Evolutionary conservation across 345 rosid genomes (phyloP).

Genomic region (Citrus maxima): DNA sequence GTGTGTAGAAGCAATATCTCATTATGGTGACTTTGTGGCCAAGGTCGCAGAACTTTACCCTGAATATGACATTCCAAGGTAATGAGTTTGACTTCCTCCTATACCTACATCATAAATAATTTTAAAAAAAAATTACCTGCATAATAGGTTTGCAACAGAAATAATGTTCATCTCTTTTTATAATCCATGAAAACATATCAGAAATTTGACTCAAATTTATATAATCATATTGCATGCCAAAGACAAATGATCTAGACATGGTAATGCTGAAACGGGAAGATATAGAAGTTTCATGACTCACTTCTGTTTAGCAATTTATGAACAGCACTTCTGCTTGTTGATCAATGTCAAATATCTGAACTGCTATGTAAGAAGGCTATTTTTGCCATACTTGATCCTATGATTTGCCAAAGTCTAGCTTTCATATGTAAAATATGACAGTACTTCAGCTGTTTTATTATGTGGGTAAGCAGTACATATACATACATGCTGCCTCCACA

Average conservation of each 20-base stretch:
- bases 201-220: neutral
- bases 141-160: neutral
- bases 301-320: too few species aligned
- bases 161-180: neutral
- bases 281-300: neutral
- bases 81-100: neutral
- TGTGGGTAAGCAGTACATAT: neutral
- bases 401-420: neutral
- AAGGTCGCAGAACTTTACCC: conserved; percentile 95
- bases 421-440: neutral
- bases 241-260: neutral
- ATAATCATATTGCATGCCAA: neutral
- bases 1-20: conserved; percentile 85
- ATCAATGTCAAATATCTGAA: neutral
- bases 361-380: neutral
- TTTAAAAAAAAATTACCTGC: too few species aligned
- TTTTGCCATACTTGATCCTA: neutral
- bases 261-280: neutral
- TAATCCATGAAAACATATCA: neutral
- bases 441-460: neutral
- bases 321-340: neutral
- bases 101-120: neutral
- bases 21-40: conserved; percentile 84
- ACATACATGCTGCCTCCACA: neutral
- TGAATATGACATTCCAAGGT: conserved; percentile 74